A percentile compares a stretch with the other conserved stretches of the same genome.
Evolutionary conservation across 805 yeast genomes (phyloP).

Genomic region (Nakazawaea wyomingensis): DNA sequence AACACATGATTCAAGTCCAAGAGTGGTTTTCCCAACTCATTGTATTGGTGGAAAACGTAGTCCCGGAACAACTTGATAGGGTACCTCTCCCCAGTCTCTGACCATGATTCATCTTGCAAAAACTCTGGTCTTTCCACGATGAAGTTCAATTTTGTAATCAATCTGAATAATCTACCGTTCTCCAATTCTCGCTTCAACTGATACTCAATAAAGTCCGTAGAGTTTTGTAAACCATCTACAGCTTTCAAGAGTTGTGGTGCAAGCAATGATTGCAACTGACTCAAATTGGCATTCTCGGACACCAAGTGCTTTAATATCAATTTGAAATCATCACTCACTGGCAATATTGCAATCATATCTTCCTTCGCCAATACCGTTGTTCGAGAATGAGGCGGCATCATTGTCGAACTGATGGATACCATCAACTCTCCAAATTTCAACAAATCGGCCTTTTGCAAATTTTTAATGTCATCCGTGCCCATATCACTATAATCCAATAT

Average conservation of each 20-base stretch:
- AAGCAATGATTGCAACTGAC: conserved; percentile 33
- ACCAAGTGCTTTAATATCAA: conserved; percentile 33
- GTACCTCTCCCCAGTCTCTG: conserved; percentile 71
- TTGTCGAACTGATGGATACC: conserved; percentile 43
- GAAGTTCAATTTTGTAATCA: conserved; percentile 75
- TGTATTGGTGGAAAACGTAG: conserved; percentile 79
- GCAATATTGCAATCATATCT: conserved; percentile 24
- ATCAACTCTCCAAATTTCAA: conserved; percentile 54
- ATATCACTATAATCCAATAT: conserved; percentile 43
- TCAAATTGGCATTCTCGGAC: conserved; percentile 19
- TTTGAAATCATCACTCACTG: conserved; percentile 42
- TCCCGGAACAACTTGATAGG: conserved; percentile 73
- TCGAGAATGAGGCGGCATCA: conserved; percentile 18
- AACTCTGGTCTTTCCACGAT: conserved; percentile 71
- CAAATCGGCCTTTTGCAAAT: conserved; percentile 52
- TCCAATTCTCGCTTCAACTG: conserved; percentile 72
- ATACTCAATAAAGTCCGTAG: conserved; percentile 55
- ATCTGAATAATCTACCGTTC: conserved; percentile 79
- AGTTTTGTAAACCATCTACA: conserved; percentile 44
- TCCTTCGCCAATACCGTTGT: conserved; percentile 15
- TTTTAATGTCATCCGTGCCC: conserved; percentile 19
- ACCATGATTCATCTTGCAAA: conserved; percentile 52
- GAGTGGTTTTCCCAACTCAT: conserved; percentile 70
- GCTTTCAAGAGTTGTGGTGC: conserved; percentile 40
- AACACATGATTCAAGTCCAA: conserved; percentile 81